These are phyloP conservation scores for Nevesoporus exiguus DNA, from an alignment of 768 basidiomycete genomes.

Conservation along the genomic window DNA sequence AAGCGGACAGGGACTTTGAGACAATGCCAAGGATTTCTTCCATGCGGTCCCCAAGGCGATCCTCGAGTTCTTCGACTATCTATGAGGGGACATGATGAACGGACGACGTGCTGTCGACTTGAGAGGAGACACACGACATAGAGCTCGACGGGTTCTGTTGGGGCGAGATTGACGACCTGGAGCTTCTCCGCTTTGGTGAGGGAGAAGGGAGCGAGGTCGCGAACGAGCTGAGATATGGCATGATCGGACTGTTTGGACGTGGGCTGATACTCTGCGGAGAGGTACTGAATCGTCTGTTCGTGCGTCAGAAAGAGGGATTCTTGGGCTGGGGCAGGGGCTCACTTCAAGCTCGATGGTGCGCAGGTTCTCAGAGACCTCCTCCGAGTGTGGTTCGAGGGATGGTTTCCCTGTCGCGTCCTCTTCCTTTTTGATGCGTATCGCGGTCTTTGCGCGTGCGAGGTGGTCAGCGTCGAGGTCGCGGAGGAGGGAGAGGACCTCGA, in stretches of 20 bases:
- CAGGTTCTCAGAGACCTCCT: constrained; percentile 74
- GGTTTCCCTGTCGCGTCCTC: constrained; percentile 50
- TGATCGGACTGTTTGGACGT: constrained; percentile 60
- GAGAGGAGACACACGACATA: constrained; percentile 67
- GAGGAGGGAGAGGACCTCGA: constrained; percentile 78
- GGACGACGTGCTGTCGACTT: background rate
- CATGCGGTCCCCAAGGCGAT: constrained; percentile 68
- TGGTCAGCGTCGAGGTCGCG: constrained; percentile 75
- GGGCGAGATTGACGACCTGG: constrained; percentile 87
- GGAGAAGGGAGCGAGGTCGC: constrained; percentile 59
- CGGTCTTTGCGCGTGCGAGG: constrained; percentile 63
- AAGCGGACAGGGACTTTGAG: constrained; percentile 36
- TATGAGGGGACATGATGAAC: constrained; percentile 29
- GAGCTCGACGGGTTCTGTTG: constrained; percentile 77
- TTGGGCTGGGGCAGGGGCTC: background rate
- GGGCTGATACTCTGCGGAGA: constrained; percentile 72
- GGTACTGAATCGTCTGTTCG: constrained; percentile 77
- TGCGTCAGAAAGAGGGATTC: background rate
- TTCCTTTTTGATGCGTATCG: constrained; percentile 72
- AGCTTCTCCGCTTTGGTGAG: constrained; percentile 92
- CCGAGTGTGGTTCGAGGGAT: constrained; percentile 33
- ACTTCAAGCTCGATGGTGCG: constrained; percentile 81
- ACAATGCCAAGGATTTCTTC: constrained; percentile 64
- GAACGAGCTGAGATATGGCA: constrained; percentile 63
- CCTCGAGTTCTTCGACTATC: constrained; percentile 92